Base-by-base conservation (phyloP, 495 filamentous ascomycete genomes). In the Pyrenula aspistea region DNA sequence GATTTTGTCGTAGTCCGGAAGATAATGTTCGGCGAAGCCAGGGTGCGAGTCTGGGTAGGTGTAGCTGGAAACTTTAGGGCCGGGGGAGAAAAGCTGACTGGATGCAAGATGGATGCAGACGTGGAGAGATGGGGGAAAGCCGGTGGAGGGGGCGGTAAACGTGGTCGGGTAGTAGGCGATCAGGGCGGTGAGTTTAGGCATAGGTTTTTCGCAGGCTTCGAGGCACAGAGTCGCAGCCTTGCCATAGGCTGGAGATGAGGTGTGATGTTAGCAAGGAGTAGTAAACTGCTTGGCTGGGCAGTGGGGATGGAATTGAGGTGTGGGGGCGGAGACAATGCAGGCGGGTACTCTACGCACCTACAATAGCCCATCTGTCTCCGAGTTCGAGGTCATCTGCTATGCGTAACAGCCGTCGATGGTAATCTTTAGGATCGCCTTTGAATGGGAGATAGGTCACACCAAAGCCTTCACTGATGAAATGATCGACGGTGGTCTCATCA, bases 381-480 rank as follows among this genome's bases (percentile, higher is more conserved):
- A 77, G 69, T 0, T 72, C 67, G 19, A 77, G 61, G 1, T 69
- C 66, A 19, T 77, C 70, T 53, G 74, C 73, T 2, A 77, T 65
- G 12, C 63, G 61, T 54, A 63, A 61, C 53, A 88, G 57, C 53
- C 68, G 73, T 47, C 62, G 61, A 10, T 68, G 60, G 60, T 85
- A 86, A 1, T 77, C 71, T 55, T 81, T 78, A 2, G 73, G 78
- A 20, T 75, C 77, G 4, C 67, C 64, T 12, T 76, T 71, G 59
- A 81, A 73, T 0, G 83, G 76, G 0, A 87, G 53, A 59, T 88
- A 88, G 1, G 73, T 64, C 2, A 84, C 81, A 25, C 79, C 67
- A 65, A 87, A 88, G 11, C 84, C 85, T 60, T 89, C 85, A 53
- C 79, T 77, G 23, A 71, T 71, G 84, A 84, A 88, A 24, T 76